These are phyloP conservation scores for Yamadazyma songkhlaensis DNA, from an alignment of 1,139 yeast species.

Conservation along the genomic window DNA sequence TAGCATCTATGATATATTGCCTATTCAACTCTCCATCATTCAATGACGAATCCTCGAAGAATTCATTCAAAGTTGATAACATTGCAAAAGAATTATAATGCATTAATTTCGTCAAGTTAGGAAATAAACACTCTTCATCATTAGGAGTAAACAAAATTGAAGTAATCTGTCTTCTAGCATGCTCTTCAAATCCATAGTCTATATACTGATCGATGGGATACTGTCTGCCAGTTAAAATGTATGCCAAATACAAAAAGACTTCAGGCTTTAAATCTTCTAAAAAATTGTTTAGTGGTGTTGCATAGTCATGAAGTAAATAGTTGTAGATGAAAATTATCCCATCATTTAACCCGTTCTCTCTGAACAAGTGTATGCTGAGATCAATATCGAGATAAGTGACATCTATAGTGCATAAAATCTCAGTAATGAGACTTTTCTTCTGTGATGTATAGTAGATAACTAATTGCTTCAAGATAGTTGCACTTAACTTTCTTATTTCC, in stretches of 20 bases:
- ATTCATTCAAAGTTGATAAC: conserved; percentile 68
- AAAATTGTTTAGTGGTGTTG: conserved; percentile 63
- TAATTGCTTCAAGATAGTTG: conserved; percentile 57
- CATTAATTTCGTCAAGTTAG: conserved; percentile 53
- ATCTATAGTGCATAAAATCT: conserved; percentile 64
- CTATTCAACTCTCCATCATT: conserved; percentile 57
- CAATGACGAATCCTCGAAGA: conserved; percentile 68
- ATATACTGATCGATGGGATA: conserved; percentile 67
- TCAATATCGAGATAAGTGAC: conserved; percentile 70
- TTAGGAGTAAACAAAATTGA: conserved; percentile 2
- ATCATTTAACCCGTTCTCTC: conserved; percentile 51
- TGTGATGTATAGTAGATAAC: conserved; percentile 45
- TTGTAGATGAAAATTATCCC: conserved; percentile 70
- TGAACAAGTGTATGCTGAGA: conserved; percentile 60
- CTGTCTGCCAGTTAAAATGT: conserved; percentile 69
- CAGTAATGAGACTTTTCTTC: conserved; percentile 53
- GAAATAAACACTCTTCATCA: conserved; percentile 47
- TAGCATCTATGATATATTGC: conserved; percentile 65
- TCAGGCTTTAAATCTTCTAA: conserved; percentile 37
- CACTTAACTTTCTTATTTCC: conserved; percentile 51
- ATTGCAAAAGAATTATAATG: conserved; percentile 53
- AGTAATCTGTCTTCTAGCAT: conserved; percentile 3
- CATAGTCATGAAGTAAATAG: conserved; percentile 59
- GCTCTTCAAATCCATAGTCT: conserved; percentile 12
- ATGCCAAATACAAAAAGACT: conserved; percentile 63